Conservation (phyloP, 2,329 filamentous ascomycete species). For the Sporothrix protearum region DNA sequence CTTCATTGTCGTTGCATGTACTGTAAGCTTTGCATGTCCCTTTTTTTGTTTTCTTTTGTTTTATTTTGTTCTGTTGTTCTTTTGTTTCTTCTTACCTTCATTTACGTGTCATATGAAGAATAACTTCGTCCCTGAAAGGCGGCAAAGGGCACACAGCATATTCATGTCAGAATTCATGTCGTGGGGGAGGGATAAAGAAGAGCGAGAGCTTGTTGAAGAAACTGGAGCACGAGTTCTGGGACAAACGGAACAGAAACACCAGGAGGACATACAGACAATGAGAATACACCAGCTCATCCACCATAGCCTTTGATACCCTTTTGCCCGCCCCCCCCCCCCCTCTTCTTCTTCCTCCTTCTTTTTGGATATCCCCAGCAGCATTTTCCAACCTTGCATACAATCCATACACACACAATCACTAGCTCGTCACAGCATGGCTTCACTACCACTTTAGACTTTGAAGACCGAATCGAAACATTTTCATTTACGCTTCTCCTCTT, state of each 20-base stretch:
- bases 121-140: too few relatives aligned
- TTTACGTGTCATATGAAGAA: too few relatives aligned
- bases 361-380: not conserved
- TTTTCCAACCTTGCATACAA: not conserved
- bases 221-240: not conserved
- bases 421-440: not conserved
- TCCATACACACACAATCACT: too few relatives aligned
- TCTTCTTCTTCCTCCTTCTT: not conserved
- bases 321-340: not conserved
- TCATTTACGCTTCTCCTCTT: not conserved
- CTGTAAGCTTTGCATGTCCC: not conserved
- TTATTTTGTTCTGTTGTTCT: not conserved
- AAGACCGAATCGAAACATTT: not conserved
- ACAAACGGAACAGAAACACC: not conserved
- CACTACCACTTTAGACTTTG: not conserved
- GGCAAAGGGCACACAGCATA: too few relatives aligned
- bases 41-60: not conserved
- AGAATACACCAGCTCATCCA: not conserved
- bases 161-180: too few relatives aligned
- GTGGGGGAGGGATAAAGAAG: too few relatives aligned
- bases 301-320: constrained; percentile 8
- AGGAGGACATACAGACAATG: too few relatives aligned
- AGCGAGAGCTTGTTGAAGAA: too few relatives aligned
- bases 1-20: not conserved
- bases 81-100: not conserved